A percentile compares a stretch with the other conserved stretches of the same genome.
These are phyloP conservation scores for Lophium mytilinum DNA, from an alignment of 495 filamentous ascomycete genomes.

Conservation along the genomic window DNA sequence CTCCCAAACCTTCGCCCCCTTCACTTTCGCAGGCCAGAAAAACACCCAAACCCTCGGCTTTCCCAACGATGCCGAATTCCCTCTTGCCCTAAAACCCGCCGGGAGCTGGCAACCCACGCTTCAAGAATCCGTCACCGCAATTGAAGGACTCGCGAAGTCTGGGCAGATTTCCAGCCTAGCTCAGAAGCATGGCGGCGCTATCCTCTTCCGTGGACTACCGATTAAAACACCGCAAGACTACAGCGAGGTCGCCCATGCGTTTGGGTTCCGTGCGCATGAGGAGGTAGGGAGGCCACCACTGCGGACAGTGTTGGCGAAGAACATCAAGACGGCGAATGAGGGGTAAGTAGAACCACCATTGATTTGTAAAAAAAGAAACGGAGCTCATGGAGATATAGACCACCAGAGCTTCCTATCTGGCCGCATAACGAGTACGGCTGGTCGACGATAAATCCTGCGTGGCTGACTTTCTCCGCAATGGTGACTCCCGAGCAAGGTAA, in stretches of 20 bases:
- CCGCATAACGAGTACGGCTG: slow-evolving; percentile 28
- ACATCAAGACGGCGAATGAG: slow-evolving; percentile 20
- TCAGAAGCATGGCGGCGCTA: slow-evolving; percentile 18
- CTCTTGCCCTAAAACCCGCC: too few species aligned
- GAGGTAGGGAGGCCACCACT: slow-evolving; percentile 23
- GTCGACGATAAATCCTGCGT: slow-evolving; percentile 26
- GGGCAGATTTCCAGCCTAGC: slow-evolving; percentile 12
- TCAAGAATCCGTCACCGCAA: too few species aligned
- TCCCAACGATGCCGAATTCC: too few species aligned
- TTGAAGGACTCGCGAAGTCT: not conserved
- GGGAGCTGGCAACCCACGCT: too few species aligned
- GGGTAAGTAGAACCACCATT: slow-evolving; percentile 1
- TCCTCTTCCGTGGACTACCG: slow-evolving; percentile 22
- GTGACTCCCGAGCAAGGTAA: too few species aligned
- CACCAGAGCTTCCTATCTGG: slow-evolving; percentile 24
- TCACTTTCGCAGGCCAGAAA: too few species aligned
- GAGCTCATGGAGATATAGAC: not conserved
- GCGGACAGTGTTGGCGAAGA: slow-evolving; percentile 23
- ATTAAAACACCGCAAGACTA: slow-evolving; percentile 14
- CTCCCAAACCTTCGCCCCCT: too few species aligned
- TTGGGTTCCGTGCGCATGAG: slow-evolving; percentile 20
- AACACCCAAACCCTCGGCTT: too few species aligned
- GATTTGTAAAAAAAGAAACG: not conserved
- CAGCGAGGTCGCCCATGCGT: slow-evolving; percentile 4
- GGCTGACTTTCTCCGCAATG: slow-evolving; percentile 23